Evolutionary conservation across 2,329 filamentous ascomycete species (phyloP), one percentile per base, ranked within the genome.

Genomic region (Epichloe brachyelytri): DNA sequence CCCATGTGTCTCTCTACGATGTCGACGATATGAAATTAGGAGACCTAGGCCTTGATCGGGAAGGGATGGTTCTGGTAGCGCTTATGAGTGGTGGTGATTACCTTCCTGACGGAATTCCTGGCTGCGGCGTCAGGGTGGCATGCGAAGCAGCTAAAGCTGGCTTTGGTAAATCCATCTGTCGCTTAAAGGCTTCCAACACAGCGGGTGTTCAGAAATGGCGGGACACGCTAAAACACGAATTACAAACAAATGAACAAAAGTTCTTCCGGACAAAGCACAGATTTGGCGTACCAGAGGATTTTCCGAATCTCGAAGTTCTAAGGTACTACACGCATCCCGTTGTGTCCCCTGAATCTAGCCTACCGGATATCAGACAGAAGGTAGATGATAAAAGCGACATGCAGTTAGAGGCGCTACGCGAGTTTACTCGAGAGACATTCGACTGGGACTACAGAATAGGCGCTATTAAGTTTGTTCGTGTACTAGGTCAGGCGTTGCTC

Each of bases 41-140:
- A 51, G 52, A 71, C 1, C 73, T 77, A 1, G 85, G 84, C 0
- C 71, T 97, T 44, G 87, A 90, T 60, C 76, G 85, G 19, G 83
- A 93, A 55, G 91, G 89, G 0, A 95, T 98, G 90, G 85, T 97
- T 20, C 71, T 98, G 12, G 85, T 97, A 19, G 93, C 93, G 0
- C 71, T 98, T 55, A 89, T 98, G 78, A 96, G 90, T 58, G 93
- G 93, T 6, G 93, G 93, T 6, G 93, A 98, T 66, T 98, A 98
- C 59, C 74, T 91, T 0, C 87, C 90, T 0, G 86, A 88, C 51
- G 93, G 93, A 0, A 84, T 98, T 15, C 82, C 86, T 0, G 86
- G 87, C 4, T 95, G 90, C 59, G 93, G 93, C 2, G 80, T 88
- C 46, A 95, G 91, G 62, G 74, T 90, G 11, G 91, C 93, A 0